phyloP scores from a whole-genome alignment of 73 alveolate species.

The Symbiodinium pilosum region DNA sequence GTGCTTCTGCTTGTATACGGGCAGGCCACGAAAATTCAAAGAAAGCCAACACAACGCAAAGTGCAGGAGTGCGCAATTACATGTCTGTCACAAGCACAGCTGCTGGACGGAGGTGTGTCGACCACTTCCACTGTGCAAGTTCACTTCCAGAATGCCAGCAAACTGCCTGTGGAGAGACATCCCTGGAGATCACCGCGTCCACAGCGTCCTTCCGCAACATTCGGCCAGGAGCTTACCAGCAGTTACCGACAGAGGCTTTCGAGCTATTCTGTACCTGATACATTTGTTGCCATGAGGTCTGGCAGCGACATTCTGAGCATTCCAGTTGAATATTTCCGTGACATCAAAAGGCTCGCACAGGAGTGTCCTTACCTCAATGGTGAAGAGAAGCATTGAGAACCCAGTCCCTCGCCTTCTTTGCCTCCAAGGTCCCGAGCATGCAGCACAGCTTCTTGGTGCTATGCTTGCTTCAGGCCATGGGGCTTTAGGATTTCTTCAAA shows the following conservation, averaged over 20 bases:
- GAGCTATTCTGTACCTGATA: neutral
- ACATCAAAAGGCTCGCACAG: constrained; percentile 12
- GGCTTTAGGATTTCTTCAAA: too few species aligned
- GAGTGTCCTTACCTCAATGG: neutral
- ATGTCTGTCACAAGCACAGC: too few species aligned
- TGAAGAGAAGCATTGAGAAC: neutral
- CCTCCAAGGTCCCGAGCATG: constrained; percentile 38
- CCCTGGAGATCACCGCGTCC: constrained; percentile 38
- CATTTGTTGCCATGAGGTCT: neutral
- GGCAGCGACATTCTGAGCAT: constrained; percentile 45
- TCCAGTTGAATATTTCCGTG: constrained; percentile 79
- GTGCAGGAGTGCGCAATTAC: too few species aligned
- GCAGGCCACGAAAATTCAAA: constrained; percentile 25
- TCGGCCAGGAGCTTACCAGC: neutral
- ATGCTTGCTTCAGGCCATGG: too few species aligned
- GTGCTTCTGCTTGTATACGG: constrained; percentile 64
- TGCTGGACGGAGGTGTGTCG: constrained; percentile 39
- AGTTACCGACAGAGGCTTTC: neutral
- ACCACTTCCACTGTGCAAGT: constrained; percentile 28
- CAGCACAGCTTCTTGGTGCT: constrained; percentile 9
- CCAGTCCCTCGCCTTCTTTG: neutral
- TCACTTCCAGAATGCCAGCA: constrained; percentile 30
- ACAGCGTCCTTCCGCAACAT: constrained; percentile 55
- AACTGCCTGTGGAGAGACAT: constrained; percentile 25
- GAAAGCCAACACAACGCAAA: too few species aligned